phyloP scores from a whole-genome alignment of 2,329 filamentous ascomycete species.

The Teratosphaeria destructans region DNA sequence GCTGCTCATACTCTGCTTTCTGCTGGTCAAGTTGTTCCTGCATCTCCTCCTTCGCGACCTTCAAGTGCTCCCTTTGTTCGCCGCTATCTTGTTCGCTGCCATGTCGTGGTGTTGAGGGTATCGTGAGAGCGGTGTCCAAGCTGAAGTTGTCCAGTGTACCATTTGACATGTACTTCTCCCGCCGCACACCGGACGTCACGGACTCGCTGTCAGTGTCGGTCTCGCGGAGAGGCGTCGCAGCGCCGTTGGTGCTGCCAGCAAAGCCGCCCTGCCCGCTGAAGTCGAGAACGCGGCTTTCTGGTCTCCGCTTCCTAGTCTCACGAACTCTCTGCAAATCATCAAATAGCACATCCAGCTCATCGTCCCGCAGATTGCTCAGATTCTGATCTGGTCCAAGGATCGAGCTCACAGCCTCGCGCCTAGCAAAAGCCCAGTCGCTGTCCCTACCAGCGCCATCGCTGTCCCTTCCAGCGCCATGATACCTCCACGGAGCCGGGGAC shows the following conservation, averaged over 20 bases:
- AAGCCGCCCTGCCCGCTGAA: constrained; percentile 14
- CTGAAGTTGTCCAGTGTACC: constrained; percentile 95
- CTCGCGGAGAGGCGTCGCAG: not conserved
- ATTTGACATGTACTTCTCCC: constrained; percentile 92
- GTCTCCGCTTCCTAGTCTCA: constrained; percentile 65
- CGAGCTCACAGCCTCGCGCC: constrained; percentile 83
- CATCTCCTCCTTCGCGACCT: constrained; percentile 69
- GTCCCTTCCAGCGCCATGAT: constrained; percentile 57
- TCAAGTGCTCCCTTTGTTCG: constrained; percentile 66
- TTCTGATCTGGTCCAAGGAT: constrained; percentile 87
- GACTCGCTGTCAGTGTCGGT: constrained; percentile 80
- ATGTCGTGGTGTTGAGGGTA: constrained; percentile 82
- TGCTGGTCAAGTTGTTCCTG: constrained; percentile 72
- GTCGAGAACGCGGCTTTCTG: constrained; percentile 46
- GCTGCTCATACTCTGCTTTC: constrained; percentile 71
- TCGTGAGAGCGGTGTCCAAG: constrained; percentile 83
- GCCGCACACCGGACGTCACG: constrained; percentile 63
- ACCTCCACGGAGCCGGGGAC: constrained; percentile 57
- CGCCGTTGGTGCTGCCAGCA: constrained; percentile 22
- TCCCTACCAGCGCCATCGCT: constrained; percentile 66
- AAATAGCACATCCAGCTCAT: constrained; percentile 85
- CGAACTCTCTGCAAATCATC: constrained; percentile 86
- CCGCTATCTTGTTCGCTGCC: constrained; percentile 70
- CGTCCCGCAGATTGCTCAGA: constrained; percentile 79
- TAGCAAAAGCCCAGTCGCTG: constrained; percentile 88